These are phyloP conservation scores for Alternaria dauci DNA, from an alignment of 2,329 filamentous ascomycete genomes.

Conservation along the genomic window DNA sequence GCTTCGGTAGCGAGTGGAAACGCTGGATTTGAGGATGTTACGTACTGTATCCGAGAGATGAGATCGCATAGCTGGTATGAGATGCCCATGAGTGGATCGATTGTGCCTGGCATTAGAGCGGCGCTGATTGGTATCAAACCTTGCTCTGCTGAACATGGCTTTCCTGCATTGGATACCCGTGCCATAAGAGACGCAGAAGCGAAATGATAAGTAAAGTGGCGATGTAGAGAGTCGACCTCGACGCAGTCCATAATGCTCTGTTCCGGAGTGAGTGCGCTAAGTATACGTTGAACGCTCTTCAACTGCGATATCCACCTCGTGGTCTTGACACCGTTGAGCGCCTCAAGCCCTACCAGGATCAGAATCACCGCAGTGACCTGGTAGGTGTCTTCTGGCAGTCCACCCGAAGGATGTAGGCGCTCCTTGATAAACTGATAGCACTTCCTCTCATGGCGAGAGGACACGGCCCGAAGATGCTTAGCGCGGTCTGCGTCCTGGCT, in stretches of 20 bases:
- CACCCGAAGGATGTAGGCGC: constrained; percentile 37
- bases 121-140: constrained; percentile 30
- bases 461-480: constrained; percentile 39
- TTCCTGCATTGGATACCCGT: constrained; percentile 30
- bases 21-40: constrained; percentile 42
- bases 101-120: constrained; percentile 34
- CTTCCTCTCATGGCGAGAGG: constrained; percentile 42
- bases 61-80: constrained; percentile 46
- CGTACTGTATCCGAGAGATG: constrained; percentile 46
- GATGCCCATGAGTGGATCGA: constrained; percentile 50
- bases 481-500: constrained; percentile 38
- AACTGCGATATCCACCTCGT: constrained; percentile 49
- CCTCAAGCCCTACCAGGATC: constrained; percentile 47
- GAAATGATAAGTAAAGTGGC: constrained; percentile 51
- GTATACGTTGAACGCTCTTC: constrained; percentile 43
- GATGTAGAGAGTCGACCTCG: constrained; percentile 46
- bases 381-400: constrained; percentile 39
- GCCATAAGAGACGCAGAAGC: constrained; percentile 49
- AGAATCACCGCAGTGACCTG: constrained; percentile 47
- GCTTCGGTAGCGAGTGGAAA: constrained; percentile 46
- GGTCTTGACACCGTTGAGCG: constrained; percentile 45
- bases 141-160: constrained; percentile 27
- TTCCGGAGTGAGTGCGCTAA: constrained; percentile 36
- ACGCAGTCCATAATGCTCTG: constrained; percentile 36
- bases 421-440: constrained; percentile 46